phyloP scores from a whole-genome alignment of 139 green algal species.

The Micractinium sp. region DNA sequence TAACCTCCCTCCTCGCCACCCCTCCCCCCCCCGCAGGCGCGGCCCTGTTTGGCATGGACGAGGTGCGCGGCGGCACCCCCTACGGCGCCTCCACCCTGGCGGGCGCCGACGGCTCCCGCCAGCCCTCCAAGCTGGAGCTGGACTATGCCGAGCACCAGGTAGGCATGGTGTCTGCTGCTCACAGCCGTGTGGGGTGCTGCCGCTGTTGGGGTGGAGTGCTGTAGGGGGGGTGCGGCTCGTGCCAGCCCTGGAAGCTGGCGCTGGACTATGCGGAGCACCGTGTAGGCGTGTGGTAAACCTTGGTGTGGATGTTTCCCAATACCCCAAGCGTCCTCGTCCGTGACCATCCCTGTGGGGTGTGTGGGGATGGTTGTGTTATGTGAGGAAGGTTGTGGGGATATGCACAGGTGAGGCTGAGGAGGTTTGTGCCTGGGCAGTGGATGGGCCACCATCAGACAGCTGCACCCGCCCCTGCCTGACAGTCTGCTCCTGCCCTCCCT shows the following conservation, averaged over 20 bases:
- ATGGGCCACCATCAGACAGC: not conserved
- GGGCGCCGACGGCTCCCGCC: constrained; percentile 63
- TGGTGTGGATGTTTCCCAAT: no score
- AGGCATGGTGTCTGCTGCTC: not conserved
- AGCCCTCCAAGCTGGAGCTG: constrained; percentile 76
- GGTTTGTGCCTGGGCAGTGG: not conserved
- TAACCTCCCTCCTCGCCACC: not conserved
- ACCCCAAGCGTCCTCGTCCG: no score
- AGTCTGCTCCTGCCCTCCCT: not conserved
- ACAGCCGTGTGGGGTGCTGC: no score
- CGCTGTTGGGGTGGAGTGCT: not conserved
- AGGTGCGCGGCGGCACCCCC: constrained; percentile 70
- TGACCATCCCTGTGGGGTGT: no score
- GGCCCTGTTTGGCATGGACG: constrained; percentile 22
- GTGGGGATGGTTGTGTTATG: no score
- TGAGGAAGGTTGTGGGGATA: no score
- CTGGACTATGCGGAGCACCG: constrained; percentile 63
- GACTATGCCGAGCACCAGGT: constrained; percentile 60
- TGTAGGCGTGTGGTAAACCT: no score
- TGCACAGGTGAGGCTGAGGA: no score
- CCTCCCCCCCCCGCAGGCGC: not conserved
- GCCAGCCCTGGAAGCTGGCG: constrained; percentile 71
- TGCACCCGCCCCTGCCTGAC: not conserved
- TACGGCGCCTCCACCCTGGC: constrained; percentile 79
- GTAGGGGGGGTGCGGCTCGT: constrained; percentile 40